Conservation (phyloP, 164 flowering plant species). For the Tetrastigma voinierianum region DNA sequence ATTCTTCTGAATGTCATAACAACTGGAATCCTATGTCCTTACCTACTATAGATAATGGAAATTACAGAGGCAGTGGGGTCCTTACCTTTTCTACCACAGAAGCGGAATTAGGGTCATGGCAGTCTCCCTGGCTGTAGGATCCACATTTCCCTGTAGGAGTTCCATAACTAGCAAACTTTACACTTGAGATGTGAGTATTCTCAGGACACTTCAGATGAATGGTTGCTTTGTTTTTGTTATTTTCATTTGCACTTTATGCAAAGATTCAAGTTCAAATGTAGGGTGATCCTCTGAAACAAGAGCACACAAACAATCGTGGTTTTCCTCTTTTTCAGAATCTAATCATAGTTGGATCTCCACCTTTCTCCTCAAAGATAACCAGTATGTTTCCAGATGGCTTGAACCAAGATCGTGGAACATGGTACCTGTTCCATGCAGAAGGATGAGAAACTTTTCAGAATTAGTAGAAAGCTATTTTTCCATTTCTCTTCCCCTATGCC, state of each 20-base stretch:
- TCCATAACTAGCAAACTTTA: conserved; percentile 90
- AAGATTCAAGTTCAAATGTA: conserved; percentile 26
- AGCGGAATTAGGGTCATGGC: conserved; percentile 69
- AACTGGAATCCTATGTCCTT: neutral
- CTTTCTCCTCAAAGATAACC: conserved; percentile 93
- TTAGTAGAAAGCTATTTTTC: neutral
- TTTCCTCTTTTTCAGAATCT: conserved; percentile 66
- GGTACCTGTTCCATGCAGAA: conserved; percentile 65
- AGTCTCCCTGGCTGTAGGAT: conserved; percentile 58
- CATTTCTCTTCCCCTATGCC: neutral
- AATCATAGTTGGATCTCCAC: conserved; percentile 84
- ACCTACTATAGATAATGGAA: neutral
- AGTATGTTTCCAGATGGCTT: conserved; percentile 77
- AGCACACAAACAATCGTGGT: conserved; percentile 46
- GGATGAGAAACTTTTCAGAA: conserved; percentile 1
- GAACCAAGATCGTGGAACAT: conserved; percentile 98
- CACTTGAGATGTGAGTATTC: conserved; percentile 40
- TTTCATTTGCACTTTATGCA: conserved; percentile 13
- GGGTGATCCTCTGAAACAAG: conserved; percentile 65
- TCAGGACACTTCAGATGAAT: conserved; percentile 60
- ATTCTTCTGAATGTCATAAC: neutral
- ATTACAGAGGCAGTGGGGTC: neutral
- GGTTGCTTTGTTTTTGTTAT: conserved; percentile 24
- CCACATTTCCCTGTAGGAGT: conserved; percentile 79
- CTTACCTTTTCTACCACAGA: conserved; percentile 62